Base-by-base conservation (phyloP, 1,139 yeast species). In the Candida sp. region DNA sequence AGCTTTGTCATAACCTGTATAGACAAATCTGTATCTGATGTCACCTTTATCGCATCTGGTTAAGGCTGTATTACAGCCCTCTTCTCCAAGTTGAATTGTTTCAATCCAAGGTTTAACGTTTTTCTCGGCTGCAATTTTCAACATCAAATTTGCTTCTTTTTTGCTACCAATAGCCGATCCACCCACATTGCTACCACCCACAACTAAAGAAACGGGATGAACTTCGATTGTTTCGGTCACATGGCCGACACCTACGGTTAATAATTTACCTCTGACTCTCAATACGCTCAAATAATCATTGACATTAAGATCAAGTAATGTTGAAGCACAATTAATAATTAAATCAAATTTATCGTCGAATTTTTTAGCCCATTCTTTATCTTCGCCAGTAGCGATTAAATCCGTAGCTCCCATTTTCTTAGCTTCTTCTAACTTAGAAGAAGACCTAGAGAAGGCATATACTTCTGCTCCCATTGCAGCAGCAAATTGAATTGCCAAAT, bases 61-160 rank as follows among this genome's bases (percentile, higher is more conserved):
- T 50, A 79, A 68, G 6, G 80, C 84, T 53, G 73, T 68, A 39
- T 70, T 66, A 40, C 77, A 76, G 49, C 75, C 73, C 43, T 67
- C 76, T 55, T 75, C 82, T 43, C 71, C 66, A 48, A 82, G 67
- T 40, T 81, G 79, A 40, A 81, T 60, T 25, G 75, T 69, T 63
- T 81, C 86, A 45, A 79, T 72, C 87, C 85, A 80, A 22, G 84
- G 80, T 47, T 68, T 69, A 51, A 81, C 66, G 35, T 68, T 62
- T 50, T 78, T 69, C 52, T 79, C 67, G 15, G 74, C 78, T 35
- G 82, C 82, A 48, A 82, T 55, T 22, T 78, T 61, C 57, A 82
- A 66, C 66, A 82, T 68, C 49, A 76, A 81, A 43, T 71, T 58
- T 45, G 81, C 79, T 63, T 82, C 87, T 32, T 60, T 57, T 60